These are phyloP conservation scores for Vigna radiata DNA, from an alignment of 306 rosid genomes.

Conservation along the genomic window DNA sequence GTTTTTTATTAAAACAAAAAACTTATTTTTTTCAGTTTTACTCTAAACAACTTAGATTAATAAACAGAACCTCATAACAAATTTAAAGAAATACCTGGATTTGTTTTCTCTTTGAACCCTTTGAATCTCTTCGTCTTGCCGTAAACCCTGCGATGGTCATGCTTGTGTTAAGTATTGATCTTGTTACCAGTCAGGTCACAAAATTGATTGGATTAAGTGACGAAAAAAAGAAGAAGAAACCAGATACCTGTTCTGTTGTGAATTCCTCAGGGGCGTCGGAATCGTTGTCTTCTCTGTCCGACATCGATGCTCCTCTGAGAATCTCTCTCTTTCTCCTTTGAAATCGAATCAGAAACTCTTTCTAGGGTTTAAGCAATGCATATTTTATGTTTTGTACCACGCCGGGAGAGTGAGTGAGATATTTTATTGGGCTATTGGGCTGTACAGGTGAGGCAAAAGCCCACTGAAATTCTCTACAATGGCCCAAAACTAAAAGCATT, in stretches of 20 bases:
- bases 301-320: conserved; percentile 49
- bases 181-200: neutral
- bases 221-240: neutral
- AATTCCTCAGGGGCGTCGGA: conserved; percentile 87
- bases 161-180: conserved; percentile 18
- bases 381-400: neutral
- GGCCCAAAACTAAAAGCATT: no score
- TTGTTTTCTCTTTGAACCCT: conserved; percentile 70
- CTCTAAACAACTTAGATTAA: neutral
- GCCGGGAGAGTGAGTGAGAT: neutral
- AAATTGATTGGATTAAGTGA: conserved; percentile 17
- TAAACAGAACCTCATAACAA: conserved; percentile 12
- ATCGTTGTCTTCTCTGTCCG: conserved; percentile 60
- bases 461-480: no score
- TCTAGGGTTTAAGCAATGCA: conserved; percentile 47
- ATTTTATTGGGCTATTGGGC: conserved; percentile 11
- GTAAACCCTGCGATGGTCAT: conserved; percentile 63
- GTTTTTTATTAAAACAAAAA: neutral
- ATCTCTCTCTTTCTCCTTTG: neutral
- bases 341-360: conserved; percentile 6
- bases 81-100: conserved; percentile 59
- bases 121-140: conserved; percentile 61
- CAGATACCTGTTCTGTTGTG: conserved; percentile 65
- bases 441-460: neutral
- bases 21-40: neutral